Evolutionary conservation across 176 grass and related monocot species (phyloP), one percentile per base, ranked within the genome.

Genomic region (Pontederia paniculata): DNA sequence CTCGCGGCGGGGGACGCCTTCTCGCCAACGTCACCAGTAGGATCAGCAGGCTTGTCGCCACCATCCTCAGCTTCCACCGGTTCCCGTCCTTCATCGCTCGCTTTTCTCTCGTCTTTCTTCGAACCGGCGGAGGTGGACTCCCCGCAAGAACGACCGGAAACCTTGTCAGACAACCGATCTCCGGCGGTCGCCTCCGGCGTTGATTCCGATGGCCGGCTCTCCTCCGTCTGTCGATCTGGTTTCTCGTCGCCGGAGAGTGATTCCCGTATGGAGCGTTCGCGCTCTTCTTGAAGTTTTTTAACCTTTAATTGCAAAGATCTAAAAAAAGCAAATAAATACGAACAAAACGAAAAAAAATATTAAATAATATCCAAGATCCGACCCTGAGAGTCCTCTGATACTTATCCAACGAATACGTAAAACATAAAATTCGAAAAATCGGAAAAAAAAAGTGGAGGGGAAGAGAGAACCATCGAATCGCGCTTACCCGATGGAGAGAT

Each of bases 41-140:
- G 58, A 62, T 45, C 47, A 5, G 47, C 55, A 14, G 50, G 17
- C 42, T 57, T 48, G 17, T 9, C 62, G 21, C 16, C 52, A 56
- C 63, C 55, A 41, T 58, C 49, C 50, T 56, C n/a, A 20, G 16
- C 28, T 76, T 77, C 15, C 20, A 10, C 45, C 21, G 46, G 12
- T 48, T 23, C 21, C 25, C 20, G 42, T 2, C 37, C 66, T 15
- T 23, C 42, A 14, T 18, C 12, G n/a, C 41, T n/a, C 10, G 41
- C 10, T 45, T 74, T 74, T 12, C 52, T 22, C 11, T 14, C 69
- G 13, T 67, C 61, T 23, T 51, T 55, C 63, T 88, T 88, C 59
- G 73, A 75, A 85, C 85, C 78, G 74, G 89, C 72, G 18, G 84
- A 95, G 89, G 82, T 95, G 57, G 89, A 95, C 52, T 95, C 84